Evolutionary conservation across 1,284 basidiomycete genomes (phyloP), one percentile per base, ranked within the genome.

Genomic region (Pseudozyma sp.): DNA sequence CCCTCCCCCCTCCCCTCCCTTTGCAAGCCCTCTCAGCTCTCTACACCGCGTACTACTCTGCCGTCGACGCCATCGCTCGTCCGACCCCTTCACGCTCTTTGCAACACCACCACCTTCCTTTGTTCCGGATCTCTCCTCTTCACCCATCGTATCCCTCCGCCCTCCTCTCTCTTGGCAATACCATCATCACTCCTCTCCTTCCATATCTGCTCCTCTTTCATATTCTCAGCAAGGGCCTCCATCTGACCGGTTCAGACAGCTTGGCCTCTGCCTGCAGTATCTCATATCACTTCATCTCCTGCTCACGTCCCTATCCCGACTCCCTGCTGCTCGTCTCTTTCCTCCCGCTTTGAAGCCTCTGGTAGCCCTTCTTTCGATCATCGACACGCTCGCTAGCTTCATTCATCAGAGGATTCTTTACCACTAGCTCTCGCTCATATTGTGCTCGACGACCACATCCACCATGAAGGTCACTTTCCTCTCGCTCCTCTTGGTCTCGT

Each of bases 391-490:
- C 50, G n/a, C 40, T 50, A 31, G 51, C 43, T 39, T 14, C 7
- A 8, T 33, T 16, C 51, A 42, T 4, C 43, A 40, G 8, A 37
- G 35, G 9, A 37, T 14, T 14, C 35, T 37, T 37, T 37, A 24
- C 24, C 24, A 14, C 14, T 37, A 10, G 35, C 35, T 8, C 35
- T 24, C 51, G 6, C 6, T 19, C 31, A 14, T 16, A 8, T n/a
- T 17, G 13, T 30, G 29, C 29, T 31, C 34, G 17, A 19, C 7
- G 19, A 14, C 35, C 19, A 19, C 9, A 16, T 16, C 40, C 51
- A 51, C 29, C 34, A 72, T 72, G 69, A 72, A 61, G 57, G 37
- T 46, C 53, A 53, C 63, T 4, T 68, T 72, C 56, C 48, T 72
- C 39, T 45, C 69, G 16, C 50, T 72, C 35, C 53, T 68, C 33